Evolutionary conservation across 352 stramenopile species (phyloP), one percentile per base, ranked within the genome.

Genomic region (Phytophthora agathidicida): DNA sequence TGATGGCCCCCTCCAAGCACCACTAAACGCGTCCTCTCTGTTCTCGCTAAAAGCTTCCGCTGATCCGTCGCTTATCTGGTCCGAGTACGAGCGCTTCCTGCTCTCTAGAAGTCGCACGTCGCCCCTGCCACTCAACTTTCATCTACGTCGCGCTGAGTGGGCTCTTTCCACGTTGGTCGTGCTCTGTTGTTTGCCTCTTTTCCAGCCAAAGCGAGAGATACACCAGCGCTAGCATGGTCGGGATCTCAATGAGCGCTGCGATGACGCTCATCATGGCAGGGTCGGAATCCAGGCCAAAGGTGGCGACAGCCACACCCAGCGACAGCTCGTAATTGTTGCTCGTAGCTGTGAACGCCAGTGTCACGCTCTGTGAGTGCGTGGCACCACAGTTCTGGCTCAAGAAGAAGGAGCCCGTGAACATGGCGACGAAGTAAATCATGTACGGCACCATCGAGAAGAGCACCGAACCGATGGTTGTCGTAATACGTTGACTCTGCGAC

Each of bases 291-390:
- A 89, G 60, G 0, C 85, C 85, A 16, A 90, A 94, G 16, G 83
- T 77, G 8, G 73, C 71, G 3, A 92, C 79, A 2, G 83, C 78
- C 28, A 91, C 71, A 5, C 79, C 85, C 23, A 90, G 64, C 24
- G 80, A 86, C 36, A 94, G 57, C 54, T 93, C 85, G 60, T 90
- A 94, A 65, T 93, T 93, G 77, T 93, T 94, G 65, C 81, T 92
- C n/a, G 78, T 86, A n/a, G 81, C 80, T 27, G 87, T 93, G 58
- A 94, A 89, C 20, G 79, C 72, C 7, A 89, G 68, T 23, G 75
- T 75, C 10, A 70, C 62, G 41, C 70, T 68, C 56, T 84, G 79
- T 7, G 59, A 24, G 62, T 88, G 86, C 4, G 55, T 72, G n/a
- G 65, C 73, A 11, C 72, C 76, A 22, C 63, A 50, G 16, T 14